These are phyloP conservation scores for Nemania abortiva DNA, from an alignment of 2,329 filamentous ascomycete species.

Conservation along the genomic window DNA sequence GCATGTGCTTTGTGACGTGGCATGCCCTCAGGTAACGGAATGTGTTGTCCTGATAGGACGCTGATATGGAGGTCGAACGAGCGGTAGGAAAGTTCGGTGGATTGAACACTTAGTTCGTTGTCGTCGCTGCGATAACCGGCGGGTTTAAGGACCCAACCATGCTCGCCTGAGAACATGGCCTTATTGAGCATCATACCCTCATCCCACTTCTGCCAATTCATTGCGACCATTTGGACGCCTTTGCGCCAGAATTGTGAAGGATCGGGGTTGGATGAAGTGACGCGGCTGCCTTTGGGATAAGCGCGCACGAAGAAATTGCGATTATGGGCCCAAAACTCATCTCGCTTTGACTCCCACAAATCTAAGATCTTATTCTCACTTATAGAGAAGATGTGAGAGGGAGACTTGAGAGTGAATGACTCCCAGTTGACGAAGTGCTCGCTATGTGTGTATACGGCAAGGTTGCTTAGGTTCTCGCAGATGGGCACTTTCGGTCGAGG, in stretches of 20 bases:
- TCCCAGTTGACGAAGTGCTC: constrained; percentile 82
- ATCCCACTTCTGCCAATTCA: constrained; percentile 98
- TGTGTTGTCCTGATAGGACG: constrained; percentile 80
- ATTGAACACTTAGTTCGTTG: constrained; percentile 56
- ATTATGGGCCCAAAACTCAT: constrained; percentile 88
- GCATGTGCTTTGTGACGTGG: constrained; percentile 64
- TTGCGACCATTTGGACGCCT: constrained; percentile 95
- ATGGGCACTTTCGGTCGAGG: constrained; percentile 67
- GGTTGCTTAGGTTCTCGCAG: constrained; percentile 75
- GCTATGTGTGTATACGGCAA: constrained; percentile 89
- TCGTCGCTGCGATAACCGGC: constrained; percentile 71
- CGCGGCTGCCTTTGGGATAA: constrained; percentile 82
- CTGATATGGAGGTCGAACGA: constrained; percentile 77
- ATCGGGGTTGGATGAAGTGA: constrained; percentile 94
- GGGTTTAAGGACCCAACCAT: constrained; percentile 90
- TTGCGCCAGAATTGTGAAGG: constrained; percentile 91
- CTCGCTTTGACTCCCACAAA: constrained; percentile 71
- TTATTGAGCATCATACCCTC: constrained; percentile 96
- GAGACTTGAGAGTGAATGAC: constrained; percentile 70
- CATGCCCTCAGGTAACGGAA: constrained; percentile 68
- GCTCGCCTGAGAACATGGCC: constrained; percentile 91
- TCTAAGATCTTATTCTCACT: constrained; percentile 80
- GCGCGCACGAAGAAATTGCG: constrained; percentile 89
- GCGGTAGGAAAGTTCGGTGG: constrained; percentile 60
- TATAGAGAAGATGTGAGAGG: constrained; percentile 85